Evolutionary conservation across 2,329 filamentous ascomycete species (phyloP).

Genomic region (Dothistroma septosporum): DNA sequence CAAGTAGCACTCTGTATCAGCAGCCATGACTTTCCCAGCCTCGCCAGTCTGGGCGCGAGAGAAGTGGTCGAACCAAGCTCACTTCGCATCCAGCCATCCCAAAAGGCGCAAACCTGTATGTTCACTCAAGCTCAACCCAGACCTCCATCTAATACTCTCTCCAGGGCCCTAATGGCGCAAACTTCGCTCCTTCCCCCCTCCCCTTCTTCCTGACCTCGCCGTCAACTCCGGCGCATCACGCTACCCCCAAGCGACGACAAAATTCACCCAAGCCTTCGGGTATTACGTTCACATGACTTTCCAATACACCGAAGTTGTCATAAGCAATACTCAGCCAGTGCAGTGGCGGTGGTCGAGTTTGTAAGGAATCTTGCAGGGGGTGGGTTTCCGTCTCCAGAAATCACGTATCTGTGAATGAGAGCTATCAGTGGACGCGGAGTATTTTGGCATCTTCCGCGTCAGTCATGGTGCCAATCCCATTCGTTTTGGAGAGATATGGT

Average conservation of each 20-base stretch:
- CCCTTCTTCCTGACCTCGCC: conserved; percentile 14
- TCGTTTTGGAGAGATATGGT: conserved; percentile 22
- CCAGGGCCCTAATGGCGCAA: conserved; percentile 15
- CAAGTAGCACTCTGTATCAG: not conserved
- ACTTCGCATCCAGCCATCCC: conserved; percentile 4
- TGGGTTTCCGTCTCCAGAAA: conserved; percentile 38
- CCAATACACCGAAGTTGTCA: conserved; percentile 47
- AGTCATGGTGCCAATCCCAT: conserved; percentile 29
- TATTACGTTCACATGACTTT: conserved; percentile 47
- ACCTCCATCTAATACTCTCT: not conserved
- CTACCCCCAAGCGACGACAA: conserved; percentile 41
- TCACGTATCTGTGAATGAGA: conserved; percentile 36
- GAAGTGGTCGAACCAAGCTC: conserved; percentile 3
- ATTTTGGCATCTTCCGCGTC: conserved; percentile 38
- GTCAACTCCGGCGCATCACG: conserved; percentile 44
- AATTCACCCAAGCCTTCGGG: conserved; percentile 42
- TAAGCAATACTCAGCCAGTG: conserved; percentile 41
- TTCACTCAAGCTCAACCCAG: not conserved
- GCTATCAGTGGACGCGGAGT: conserved; percentile 33
- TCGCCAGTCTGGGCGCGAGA: not conserved
- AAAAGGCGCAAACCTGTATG: conserved; percentile 4
- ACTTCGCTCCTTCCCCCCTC: conserved; percentile 9
- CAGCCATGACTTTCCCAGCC: not conserved
- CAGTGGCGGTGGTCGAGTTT: conserved; percentile 38
- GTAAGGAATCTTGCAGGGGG: conserved; percentile 37